Evolutionary conservation across 495 filamentous ascomycete species (phyloP).

Genomic region (Talaromyces stipitatus): DNA sequence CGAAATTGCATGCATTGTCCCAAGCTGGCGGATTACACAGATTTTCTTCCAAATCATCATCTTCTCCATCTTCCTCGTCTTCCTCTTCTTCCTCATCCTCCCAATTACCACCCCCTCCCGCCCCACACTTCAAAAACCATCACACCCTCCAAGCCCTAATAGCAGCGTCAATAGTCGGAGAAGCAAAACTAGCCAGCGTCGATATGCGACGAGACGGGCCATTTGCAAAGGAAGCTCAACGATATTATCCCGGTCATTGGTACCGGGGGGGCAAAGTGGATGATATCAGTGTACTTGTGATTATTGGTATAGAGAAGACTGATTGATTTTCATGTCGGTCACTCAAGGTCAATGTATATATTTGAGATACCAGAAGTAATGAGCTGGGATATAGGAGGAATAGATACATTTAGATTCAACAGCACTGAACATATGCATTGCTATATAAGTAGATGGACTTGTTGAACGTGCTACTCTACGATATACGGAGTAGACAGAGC

Average conservation of each 20-base stretch:
- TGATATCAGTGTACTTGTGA: conserved; percentile 77
- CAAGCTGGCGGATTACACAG: conserved; percentile 29
- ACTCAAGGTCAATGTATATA: not conserved
- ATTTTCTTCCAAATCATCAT: conserved; percentile 4
- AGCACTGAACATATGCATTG: too few relatives aligned
- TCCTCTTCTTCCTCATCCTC: conserved; percentile 6
- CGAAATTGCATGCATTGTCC: conserved; percentile 46
- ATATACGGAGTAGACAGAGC: too few relatives aligned
- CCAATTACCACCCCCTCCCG: not conserved
- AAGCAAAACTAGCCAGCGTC: conserved; percentile 77
- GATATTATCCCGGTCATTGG: conserved; percentile 70
- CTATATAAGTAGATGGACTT: too few relatives aligned
- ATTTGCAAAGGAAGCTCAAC: conserved; percentile 89
- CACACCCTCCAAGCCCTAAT: conserved; percentile 64
- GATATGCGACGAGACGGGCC: conserved; percentile 77
- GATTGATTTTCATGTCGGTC: not conserved
- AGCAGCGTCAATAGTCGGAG: conserved; percentile 64
- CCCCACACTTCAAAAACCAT: conserved; percentile 3
- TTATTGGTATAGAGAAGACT: conserved; percentile 48
- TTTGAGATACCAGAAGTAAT: not conserved
- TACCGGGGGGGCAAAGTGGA: conserved; percentile 87
- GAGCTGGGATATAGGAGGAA: not conserved
- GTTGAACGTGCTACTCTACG: too few relatives aligned
- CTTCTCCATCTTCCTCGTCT: not conserved
- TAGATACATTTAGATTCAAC: not conserved